Conservation (phyloP, 2,329 filamentous ascomycete genomes). For the Xylaria arbuscula region DNA sequence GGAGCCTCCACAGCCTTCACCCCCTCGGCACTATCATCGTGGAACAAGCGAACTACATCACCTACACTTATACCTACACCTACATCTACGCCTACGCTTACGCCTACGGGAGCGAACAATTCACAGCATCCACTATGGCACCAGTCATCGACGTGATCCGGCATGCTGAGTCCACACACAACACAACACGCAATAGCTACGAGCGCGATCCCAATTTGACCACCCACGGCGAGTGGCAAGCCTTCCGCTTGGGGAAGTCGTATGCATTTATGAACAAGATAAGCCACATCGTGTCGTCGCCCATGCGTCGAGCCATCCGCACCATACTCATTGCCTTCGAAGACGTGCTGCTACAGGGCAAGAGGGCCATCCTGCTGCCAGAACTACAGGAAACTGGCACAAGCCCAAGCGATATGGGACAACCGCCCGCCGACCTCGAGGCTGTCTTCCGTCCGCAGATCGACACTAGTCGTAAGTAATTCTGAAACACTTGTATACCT, state of each 20-base stretch:
- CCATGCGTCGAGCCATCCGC: constrained; percentile 80
- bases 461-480: constrained; percentile 39
- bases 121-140: constrained; percentile 51
- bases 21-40: background rate
- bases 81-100: too few species aligned
- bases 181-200: constrained; percentile 70
- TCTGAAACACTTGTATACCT: background rate
- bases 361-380: constrained; percentile 73
- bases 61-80: too few species aligned
- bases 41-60: background rate
- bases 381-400: constrained; percentile 81
- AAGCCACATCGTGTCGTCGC: constrained; percentile 78
- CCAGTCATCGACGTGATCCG: constrained; percentile 73
- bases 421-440: constrained; percentile 61
- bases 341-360: constrained; percentile 56
- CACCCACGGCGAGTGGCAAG: constrained; percentile 75
- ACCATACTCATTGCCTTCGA: constrained; percentile 78
- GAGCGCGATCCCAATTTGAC: constrained; percentile 82
- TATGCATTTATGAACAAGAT: constrained; percentile 73
- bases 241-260: constrained; percentile 63
- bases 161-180: constrained; percentile 82
- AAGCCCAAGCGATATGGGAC: constrained; percentile 79
- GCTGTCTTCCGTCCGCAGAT: constrained; percentile 67
- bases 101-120: background rate
- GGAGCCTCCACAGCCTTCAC: background rate